These are phyloP conservation scores for Penicillium fimorum DNA, from an alignment of 495 filamentous ascomycete genomes.

Conservation along the genomic window DNA sequence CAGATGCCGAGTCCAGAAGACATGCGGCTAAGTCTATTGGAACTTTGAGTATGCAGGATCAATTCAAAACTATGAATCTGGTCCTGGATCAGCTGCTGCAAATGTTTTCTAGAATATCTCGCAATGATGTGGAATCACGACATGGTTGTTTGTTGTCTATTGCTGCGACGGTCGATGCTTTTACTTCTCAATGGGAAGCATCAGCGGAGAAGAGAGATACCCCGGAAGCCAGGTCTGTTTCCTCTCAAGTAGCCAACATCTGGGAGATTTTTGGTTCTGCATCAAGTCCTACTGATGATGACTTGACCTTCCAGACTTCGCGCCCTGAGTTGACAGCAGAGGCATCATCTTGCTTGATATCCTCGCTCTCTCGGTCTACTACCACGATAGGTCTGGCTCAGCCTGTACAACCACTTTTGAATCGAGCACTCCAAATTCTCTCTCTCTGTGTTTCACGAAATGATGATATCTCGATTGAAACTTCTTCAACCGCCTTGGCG, in stretches of 20 bases:
- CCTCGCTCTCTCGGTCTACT: conserved; percentile 32
- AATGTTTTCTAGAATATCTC: conserved; percentile 48
- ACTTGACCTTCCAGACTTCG: conserved; percentile 49
- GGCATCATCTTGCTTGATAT: conserved; percentile 57
- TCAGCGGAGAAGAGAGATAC: conserved; percentile 13
- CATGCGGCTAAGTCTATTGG: conserved; percentile 70
- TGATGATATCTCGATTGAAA: conserved; percentile 48
- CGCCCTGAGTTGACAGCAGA: conserved; percentile 70
- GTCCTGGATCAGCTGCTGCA: conserved; percentile 43
- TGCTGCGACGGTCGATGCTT: conserved; percentile 43
- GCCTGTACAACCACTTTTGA: conserved; percentile 30
- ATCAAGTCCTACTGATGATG: conserved; percentile 38
- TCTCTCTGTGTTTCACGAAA: conserved; percentile 43
- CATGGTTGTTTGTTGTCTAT: conserved; percentile 68
- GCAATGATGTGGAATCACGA: conserved; percentile 61
- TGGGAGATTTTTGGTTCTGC: conserved; percentile 44
- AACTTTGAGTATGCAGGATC: conserved; percentile 43
- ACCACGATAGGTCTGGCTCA: conserved; percentile 5
- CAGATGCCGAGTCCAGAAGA: conserved; percentile 69
- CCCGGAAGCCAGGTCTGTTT: conserved; percentile 22
- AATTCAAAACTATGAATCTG: conserved; percentile 30
- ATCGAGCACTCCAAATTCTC: conserved; percentile 40
- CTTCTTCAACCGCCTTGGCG: conserved; percentile 46
- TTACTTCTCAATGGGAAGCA: conserved; percentile 18
- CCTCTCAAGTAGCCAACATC: conserved; percentile 25